phyloP scores from a whole-genome alignment of 75 land plant genomes.

The Isoetes taiwanensis region DNA sequence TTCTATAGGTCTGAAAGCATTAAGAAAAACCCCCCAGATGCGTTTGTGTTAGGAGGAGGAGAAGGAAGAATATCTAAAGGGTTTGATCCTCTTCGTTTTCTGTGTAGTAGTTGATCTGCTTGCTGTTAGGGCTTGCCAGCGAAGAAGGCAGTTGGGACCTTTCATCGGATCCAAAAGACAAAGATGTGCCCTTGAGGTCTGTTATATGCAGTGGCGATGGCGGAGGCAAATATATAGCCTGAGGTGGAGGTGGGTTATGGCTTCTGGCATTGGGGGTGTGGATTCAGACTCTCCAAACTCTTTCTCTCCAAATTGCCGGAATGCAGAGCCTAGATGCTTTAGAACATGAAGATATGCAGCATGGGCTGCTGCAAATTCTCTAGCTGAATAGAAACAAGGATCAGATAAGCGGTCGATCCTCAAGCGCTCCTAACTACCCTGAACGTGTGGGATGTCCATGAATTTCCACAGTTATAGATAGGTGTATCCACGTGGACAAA shows the following conservation, averaged over 20 bases:
- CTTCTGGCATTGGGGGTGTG: neutral
- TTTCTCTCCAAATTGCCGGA: conserved; percentile 4
- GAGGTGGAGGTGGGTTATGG: neutral
- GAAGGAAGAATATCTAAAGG: neutral
- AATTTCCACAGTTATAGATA: too few relatives aligned
- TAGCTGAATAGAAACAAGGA: too few relatives aligned
- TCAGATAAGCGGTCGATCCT: too few relatives aligned
- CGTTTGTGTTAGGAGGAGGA: neutral
- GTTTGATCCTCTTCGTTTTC: neutral
- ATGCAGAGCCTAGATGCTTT: neutral
- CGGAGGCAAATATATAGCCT: neutral
- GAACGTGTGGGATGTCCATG: too few relatives aligned
- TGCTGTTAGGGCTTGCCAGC: neutral
- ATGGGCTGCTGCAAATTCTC: conserved; percentile 1
- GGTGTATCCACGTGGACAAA: too few relatives aligned
- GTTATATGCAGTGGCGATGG: too few relatives aligned
- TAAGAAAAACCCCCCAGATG: conserved; percentile 1
- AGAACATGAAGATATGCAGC: neutral
- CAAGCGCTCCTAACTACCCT: too few relatives aligned
- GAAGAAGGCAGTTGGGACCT: too few relatives aligned
- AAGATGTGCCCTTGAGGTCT: too few relatives aligned
- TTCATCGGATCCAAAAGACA: too few relatives aligned
- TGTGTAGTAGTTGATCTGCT: neutral
- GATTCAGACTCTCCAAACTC: neutral
- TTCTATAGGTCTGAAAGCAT: neutral